A percentile compares a stretch with the other conserved stretches of the same genome.
These are phyloP conservation scores for Typha latifolia DNA, from an alignment of 176 grass and related monocot genomes.

Conservation along the genomic window DNA sequence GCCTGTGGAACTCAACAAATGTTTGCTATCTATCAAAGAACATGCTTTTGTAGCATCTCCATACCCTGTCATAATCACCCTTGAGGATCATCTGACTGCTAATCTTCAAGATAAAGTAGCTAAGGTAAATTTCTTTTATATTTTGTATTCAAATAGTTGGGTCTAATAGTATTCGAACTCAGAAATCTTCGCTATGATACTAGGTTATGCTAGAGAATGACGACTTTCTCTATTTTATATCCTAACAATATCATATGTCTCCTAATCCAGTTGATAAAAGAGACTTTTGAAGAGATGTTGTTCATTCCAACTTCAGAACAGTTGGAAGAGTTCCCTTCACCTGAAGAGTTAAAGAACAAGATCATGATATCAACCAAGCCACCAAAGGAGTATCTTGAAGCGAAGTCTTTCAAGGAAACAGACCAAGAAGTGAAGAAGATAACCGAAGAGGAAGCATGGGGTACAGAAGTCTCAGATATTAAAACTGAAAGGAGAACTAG, in stretches of 20 bases:
- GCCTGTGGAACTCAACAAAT: constrained; percentile 51
- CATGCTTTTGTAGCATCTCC: constrained; percentile 51
- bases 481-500: not conserved
- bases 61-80: constrained; percentile 83
- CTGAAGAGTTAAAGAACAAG: constrained; percentile 47
- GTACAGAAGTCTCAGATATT: constrained; percentile 42
- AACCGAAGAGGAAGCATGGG: constrained; percentile 36
- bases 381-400: constrained; percentile 58
- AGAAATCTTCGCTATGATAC: too few species aligned
- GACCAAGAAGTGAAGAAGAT: constrained; percentile 1
- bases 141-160: too few species aligned
- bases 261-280: constrained; percentile 42
- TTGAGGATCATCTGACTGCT: constrained; percentile 74
- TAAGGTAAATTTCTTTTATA: constrained; percentile 20
- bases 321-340: constrained; percentile 54
- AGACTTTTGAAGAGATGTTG: constrained; percentile 53
- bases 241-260: not conserved
- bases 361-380: constrained; percentile 75
- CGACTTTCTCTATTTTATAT: too few species aligned
- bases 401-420: constrained; percentile 22
- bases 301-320: constrained; percentile 26
- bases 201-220: too few species aligned
- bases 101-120: constrained; percentile 62
- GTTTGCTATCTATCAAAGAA: constrained; percentile 55
- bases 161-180: too few species aligned